Evolutionary conservation across 345 rosid species (phyloP), one percentile per base, ranked within the genome.

Genomic region (Salix purpurea): DNA sequence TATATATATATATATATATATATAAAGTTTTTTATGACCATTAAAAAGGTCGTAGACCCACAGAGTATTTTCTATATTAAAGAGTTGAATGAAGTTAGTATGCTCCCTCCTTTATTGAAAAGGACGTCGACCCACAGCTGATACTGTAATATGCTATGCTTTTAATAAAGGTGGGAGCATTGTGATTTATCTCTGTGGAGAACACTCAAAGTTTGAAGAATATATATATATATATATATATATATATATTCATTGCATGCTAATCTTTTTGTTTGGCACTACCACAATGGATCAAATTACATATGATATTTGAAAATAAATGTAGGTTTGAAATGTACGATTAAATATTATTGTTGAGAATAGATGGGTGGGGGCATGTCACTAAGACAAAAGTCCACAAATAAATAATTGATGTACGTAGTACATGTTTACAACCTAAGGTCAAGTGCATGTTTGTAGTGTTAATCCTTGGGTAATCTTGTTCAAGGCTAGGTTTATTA

Each of bases 291-390:
- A 56, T 56, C 62, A 9, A 56, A 9, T 23, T 56, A 11, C 1
- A 56, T 9, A 56, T n/a, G n/a, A 54, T 54, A 7, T 19, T 7
- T n/a, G 62, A 56, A 21, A 39, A 60, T 15, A 21, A 24, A 60
- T 7, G 4, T 60, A 36, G 52, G 61, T 48, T 70, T 42, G 19
- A 18, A 46, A 28, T 44, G 30, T 7, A 26, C 28, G 52, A 7
- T n/a, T 54, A 54, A 62, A 71, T 32, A 30, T 30, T 30, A 48
- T 48, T 50, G 30, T 58, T 56, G 30, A 24, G n/a, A 40, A 65
- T 18, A 66, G n/a, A 50, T 77, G 18, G 50, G 48, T 54, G 23
- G 80, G 75, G 74, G 81, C 30, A 23, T 28, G 37, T 76, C 77
- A 69, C 54, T 70, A 19, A 67, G n/a, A 58, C 48, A 48, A 61